phyloP scores from a whole-genome alignment of 768 basidiomycete genomes.

The Russula virescens region DNA sequence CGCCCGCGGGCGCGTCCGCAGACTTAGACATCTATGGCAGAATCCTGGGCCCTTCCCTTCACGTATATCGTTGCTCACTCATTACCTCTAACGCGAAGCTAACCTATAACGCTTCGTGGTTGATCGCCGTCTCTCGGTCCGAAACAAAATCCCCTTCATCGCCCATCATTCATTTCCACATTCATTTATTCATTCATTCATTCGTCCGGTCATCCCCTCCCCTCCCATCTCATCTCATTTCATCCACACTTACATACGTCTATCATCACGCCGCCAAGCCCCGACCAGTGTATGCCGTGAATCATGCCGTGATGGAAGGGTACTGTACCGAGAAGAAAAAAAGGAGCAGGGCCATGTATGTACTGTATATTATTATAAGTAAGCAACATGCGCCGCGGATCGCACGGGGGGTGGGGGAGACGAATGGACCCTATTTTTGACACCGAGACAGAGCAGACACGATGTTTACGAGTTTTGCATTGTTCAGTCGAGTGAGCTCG shows the following conservation, averaged over 20 bases:
- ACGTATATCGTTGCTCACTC: background rate
- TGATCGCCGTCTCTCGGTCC: no score
- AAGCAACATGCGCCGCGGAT: constrained; percentile 10
- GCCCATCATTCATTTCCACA: background rate
- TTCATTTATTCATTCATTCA: background rate
- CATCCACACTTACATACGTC: background rate
- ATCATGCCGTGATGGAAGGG: background rate
- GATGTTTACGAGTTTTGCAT: no score
- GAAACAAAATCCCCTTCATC: background rate
- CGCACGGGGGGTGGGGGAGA: background rate
- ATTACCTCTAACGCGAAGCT: no score
- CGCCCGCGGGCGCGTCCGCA: background rate
- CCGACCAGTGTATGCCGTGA: background rate
- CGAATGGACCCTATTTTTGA: background rate
- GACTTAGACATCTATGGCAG: no score
- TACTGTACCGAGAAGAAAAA: background rate
- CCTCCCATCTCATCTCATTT: no score
- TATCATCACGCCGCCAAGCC: background rate
- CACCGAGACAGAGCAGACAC: background rate
- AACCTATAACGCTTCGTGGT: no score
- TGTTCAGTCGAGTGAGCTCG: no score
- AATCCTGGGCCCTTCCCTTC: background rate
- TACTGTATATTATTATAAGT: background rate
- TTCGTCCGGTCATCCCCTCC: no score
- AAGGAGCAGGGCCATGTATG: background rate